Percentiles rank a stretch among this genome's conserved stretches.
These are phyloP conservation scores for Aegilops sharonensis DNA, from an alignment of 176 grass and related monocot species.

Conservation along the genomic window DNA sequence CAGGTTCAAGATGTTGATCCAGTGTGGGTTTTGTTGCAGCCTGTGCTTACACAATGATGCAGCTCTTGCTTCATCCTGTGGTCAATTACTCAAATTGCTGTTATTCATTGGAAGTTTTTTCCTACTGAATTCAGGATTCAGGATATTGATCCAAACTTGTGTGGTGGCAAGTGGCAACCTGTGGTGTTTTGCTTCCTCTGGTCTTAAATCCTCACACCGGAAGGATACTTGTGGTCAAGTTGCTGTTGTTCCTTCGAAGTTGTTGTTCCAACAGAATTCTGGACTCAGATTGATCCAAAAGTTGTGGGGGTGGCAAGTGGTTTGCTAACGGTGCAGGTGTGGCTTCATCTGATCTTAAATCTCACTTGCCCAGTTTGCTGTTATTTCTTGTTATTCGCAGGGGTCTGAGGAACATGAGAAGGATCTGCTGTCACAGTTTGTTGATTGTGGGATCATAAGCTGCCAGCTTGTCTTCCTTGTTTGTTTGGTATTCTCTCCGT, in stretches of 20 bases:
- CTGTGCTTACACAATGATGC: background rate
- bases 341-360: background rate
- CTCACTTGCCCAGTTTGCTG: background rate
- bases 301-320: background rate
- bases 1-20: background rate
- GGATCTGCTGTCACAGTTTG: background rate
- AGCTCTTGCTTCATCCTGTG: background rate
- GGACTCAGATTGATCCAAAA: background rate
- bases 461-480: background rate
- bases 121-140: background rate
- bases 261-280: no score
- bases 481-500: background rate
- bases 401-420: background rate
- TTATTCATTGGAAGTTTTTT: no score
- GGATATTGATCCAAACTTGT: background rate
- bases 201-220: background rate
- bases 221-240: no score
- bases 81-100: no score
- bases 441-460: background rate
- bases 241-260: background rate
- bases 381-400: background rate
- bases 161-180: background rate
- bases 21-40: background rate
- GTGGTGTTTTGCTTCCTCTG: background rate
- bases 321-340: background rate